phyloP scores from a whole-genome alignment of 2,329 filamentous ascomycete genomes.

The Zalaria obscura region DNA sequence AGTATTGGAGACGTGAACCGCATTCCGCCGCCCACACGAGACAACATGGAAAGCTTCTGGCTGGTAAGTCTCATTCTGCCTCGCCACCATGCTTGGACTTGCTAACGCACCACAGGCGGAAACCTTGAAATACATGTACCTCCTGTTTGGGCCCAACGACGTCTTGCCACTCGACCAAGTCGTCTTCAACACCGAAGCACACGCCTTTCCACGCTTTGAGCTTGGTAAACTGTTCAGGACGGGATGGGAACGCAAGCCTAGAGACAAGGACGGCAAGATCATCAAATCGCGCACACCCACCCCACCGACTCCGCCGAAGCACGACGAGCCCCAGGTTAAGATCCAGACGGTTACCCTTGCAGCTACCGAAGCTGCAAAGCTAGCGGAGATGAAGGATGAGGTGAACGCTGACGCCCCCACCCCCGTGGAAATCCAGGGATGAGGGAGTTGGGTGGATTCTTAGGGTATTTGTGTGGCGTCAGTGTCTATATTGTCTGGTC shows the following conservation, averaged over 20 bases:
- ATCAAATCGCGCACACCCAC: slow-evolving; percentile 2
- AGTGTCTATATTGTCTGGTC: too few relatives aligned
- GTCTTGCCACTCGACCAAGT: slow-evolving; percentile 73
- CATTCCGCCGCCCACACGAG: slow-evolving; percentile 53
- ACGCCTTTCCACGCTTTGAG: slow-evolving; percentile 77
- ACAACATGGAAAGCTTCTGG: slow-evolving; percentile 99
- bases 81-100: background rate
- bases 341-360: background rate
- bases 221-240: slow-evolving; percentile 64
- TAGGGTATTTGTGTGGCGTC: too few relatives aligned
- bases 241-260: slow-evolving; percentile 62
- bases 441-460: too few relatives aligned
- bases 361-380: background rate
- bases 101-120: slow-evolving; percentile 48
- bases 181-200: slow-evolving; percentile 93
- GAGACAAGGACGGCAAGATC: slow-evolving; percentile 22
- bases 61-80: slow-evolving; percentile 44
- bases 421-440: too few relatives aligned
- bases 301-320: background rate
- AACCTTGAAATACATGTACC: slow-evolving; percentile 94
- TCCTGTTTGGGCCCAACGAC: slow-evolving; percentile 76
- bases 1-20: slow-evolving; percentile 61
- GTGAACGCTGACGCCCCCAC: too few relatives aligned
- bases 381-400: too few relatives aligned
- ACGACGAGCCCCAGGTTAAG: background rate